These are phyloP conservation scores for Harringtonia lauricola DNA, from an alignment of 2,329 filamentous ascomycete genomes.

Conservation along the genomic window DNA sequence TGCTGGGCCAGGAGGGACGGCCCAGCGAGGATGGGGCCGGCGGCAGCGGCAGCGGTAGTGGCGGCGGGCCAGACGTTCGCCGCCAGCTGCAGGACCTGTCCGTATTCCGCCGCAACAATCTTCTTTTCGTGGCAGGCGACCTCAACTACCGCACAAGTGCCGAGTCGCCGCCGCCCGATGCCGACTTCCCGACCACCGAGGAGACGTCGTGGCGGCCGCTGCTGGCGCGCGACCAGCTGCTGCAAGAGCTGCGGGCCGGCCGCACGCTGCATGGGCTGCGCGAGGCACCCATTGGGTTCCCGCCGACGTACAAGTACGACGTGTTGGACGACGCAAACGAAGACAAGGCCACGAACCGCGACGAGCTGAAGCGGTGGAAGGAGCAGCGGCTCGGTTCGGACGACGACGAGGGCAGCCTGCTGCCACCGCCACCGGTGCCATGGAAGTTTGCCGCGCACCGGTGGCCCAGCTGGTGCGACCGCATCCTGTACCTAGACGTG, in stretches of 20 bases:
- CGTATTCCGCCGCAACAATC: conserved; percentile 63
- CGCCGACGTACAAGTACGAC: conserved; percentile 89
- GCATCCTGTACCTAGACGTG: conserved; percentile 66
- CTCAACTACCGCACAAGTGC: conserved; percentile 86
- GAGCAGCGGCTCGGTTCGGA: not conserved
- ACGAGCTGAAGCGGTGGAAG: conserved; percentile 11
- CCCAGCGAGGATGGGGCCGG: too few relatives aligned
- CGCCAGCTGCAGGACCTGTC: conserved; percentile 40
- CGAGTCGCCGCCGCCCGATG: conserved; percentile 46
- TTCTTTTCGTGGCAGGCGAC: conserved; percentile 83
- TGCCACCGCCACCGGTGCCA: conserved; percentile 26
- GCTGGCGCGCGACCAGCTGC: conserved; percentile 69
- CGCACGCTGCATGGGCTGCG: conserved; percentile 66
- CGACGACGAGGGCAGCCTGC: conserved; percentile 17
- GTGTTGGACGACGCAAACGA: conserved; percentile 18
- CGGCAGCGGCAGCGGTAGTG: not conserved
- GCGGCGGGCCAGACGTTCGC: conserved; percentile 5
- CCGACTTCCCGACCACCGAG: conserved; percentile 51
- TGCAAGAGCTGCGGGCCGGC: conserved; percentile 54
- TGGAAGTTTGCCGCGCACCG: conserved; percentile 74
- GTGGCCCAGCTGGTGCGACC: conserved; percentile 89
- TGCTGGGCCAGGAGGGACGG: not conserved
- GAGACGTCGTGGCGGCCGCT: conserved; percentile 54
- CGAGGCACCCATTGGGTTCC: conserved; percentile 67
- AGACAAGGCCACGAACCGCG: conserved; percentile 18